Evolutionary conservation across 208 protist genomes (phyloP), one percentile per base, ranked within the genome.

Genomic region (Trypanosoma cruzi): DNA sequence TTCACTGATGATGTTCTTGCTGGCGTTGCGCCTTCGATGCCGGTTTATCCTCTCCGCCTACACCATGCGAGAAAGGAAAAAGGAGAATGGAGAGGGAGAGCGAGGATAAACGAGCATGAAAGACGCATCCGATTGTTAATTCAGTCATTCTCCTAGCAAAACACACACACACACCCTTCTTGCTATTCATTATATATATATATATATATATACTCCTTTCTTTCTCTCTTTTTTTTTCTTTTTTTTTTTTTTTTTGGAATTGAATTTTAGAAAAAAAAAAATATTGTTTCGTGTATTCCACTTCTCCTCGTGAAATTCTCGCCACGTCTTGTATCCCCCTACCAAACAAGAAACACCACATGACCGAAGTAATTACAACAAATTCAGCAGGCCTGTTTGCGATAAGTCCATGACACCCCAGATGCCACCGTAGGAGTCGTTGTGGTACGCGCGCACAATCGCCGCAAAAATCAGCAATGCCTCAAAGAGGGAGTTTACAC

Each of bases 401-500:
- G 59, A 65, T n/a, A 95, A 64, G 64, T 95, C 82, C 36, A 95
- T 71, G 6, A 79, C 80, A 32, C 86, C 81, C 26, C 77, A 75
- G 32, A 87, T 71, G 29, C 80, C 85, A 49, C 82, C 79, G 63
- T 85, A 91, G 14, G 75, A 75, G 26, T 75, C 90, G 58, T 69
- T 74, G 76, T 90, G 81, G 68, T 85, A 82, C 13, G 73, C 57
- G 18, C 81, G 79, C 13, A 92, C 75, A 22, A 92, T 61, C 7
- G 81, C 86, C 2, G 79, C 81, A 28, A 93, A 87, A 22, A 84
- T 72, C 29, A 93, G 58, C 32, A 95, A 48, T 22, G 90, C 82
- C 67, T 95, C 86, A 57, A 92, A 89, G 20, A 95, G 71, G 34
- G 90, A 92, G 29, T 82, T 66, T 31, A 61, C 29, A 2, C 89